Base-by-base conservation (phyloP, 805 yeast genomes). In the Candida tibetensis region DNA sequence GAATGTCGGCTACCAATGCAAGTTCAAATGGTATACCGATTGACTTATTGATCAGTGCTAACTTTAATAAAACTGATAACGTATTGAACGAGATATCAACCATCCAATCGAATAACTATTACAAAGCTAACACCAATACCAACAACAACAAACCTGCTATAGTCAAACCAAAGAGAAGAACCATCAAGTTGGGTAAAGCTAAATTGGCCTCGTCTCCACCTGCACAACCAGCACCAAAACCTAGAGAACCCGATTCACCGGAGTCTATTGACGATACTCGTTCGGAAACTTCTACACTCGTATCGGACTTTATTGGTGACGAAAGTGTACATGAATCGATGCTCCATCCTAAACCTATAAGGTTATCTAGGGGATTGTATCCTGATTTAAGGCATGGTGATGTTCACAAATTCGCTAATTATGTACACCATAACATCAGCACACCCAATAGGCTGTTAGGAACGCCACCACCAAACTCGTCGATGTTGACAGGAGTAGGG, bases 91-190 rank as follows among this genome's bases (percentile, higher is more conserved):
- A 64, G 37, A 72, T 76, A 33, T 68, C 75, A 15, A 56, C 62
- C 21, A 73, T 75, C 40, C 81, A 76, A 52, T 51, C 70, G 4
- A 64, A 62, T 41, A 66, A 65, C 27, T 74, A 56, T 47, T 55
- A 62, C 39, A 65, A 64, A 42, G 55, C 46, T 52, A 56, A 50
- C 31, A 49, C 45, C 37, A 56, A 48, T 23, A 50, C 46, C 12
- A 49, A 48, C 27, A 42, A 36, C n/a, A 52, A 49, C 33, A 46
- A 39, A 39, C 29, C 14, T 17, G 41, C 40, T 10, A 36, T 34
- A 13, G 41, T 47, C 21, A 66, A 66, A 41, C 75, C 76, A 4
- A 69, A 69, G 51, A 55, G 78, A 53, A 53, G 78, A 48, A 58
- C 52, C 13, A 64, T 72, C 36, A 67, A 60, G 42, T 36, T 71